phyloP scores from a whole-genome alignment of 495 filamentous ascomycete genomes.

The Neurospora sp. region DNA sequence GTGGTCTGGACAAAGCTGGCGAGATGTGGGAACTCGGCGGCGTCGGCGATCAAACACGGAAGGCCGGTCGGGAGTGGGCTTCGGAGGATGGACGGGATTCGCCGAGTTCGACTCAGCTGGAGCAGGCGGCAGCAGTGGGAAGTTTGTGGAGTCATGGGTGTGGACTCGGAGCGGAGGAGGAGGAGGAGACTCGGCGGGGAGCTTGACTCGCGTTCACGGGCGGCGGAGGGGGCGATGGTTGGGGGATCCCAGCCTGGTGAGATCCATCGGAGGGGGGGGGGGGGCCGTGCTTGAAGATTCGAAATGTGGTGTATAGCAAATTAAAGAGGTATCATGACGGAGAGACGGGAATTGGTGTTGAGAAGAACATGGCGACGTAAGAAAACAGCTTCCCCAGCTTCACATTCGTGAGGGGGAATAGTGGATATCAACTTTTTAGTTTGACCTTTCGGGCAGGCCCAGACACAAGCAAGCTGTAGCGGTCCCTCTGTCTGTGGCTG shows the following conservation, averaged over 20 bases:
- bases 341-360: not conserved
- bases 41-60: not conserved
- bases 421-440: not conserved
- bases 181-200: not conserved
- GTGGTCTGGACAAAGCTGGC: not conserved
- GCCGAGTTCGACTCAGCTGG: constrained; percentile 11
- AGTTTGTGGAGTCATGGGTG: constrained; percentile 23
- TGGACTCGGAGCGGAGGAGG: not conserved
- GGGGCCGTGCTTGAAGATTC: not conserved
- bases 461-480: not conserved
- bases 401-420: not conserved
- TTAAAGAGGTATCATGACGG: not conserved
- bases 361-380: not conserved
- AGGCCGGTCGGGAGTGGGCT: not conserved
- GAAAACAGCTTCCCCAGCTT: not conserved
- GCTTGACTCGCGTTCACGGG: not conserved
- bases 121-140: constrained; percentile 33
- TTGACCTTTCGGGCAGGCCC: not conserved
- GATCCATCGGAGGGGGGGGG: not conserved
- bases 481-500: not conserved
- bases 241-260: not conserved
- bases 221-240: not conserved
- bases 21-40: not conserved
- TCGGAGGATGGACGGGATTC: not conserved
- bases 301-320: not conserved